Evolutionary conservation across 345 rosid genomes (phyloP).

Genomic region (Citrus reticulata): DNA sequence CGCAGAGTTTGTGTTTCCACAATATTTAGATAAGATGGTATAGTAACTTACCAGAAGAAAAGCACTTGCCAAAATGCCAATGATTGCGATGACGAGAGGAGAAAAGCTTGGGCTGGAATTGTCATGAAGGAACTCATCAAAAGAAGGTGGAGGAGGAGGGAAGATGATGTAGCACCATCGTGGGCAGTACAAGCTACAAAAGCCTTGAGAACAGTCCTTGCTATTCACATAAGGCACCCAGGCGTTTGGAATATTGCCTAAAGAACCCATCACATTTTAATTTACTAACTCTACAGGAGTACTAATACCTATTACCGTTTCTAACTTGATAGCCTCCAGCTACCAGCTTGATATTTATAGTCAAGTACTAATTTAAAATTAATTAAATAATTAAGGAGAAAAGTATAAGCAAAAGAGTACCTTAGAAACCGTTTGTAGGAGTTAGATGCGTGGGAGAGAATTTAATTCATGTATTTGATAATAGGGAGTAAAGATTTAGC

Average conservation of each 20-base stretch:
- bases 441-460: not conserved
- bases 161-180: constrained; percentile 74
- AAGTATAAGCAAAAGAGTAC: not conserved
- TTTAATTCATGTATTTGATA: not conserved
- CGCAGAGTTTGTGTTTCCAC: constrained; percentile 30
- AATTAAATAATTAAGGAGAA: no score
- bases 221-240: constrained; percentile 51
- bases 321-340: not conserved
- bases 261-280: constrained; percentile 26
- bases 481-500: not conserved
- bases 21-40: constrained; percentile 67
- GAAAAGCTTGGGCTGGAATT: constrained; percentile 55
- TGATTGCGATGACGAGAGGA: constrained; percentile 78
- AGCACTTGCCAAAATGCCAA: constrained; percentile 70
- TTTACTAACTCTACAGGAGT: not conserved
- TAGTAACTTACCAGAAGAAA: constrained; percentile 80
- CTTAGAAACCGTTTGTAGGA: not conserved
- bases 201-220: constrained; percentile 74
- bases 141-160: constrained; percentile 78
- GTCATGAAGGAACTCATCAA: constrained; percentile 26
- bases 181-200: constrained; percentile 72
- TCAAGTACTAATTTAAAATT: not conserved
- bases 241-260: constrained; percentile 33
- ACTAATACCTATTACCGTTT: not conserved
- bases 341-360: not conserved